Percentiles rank a stretch among this genome's conserved stretches.
Conservation (phyloP, 345 rosid genomes). For the Psidium guajava region DNA sequence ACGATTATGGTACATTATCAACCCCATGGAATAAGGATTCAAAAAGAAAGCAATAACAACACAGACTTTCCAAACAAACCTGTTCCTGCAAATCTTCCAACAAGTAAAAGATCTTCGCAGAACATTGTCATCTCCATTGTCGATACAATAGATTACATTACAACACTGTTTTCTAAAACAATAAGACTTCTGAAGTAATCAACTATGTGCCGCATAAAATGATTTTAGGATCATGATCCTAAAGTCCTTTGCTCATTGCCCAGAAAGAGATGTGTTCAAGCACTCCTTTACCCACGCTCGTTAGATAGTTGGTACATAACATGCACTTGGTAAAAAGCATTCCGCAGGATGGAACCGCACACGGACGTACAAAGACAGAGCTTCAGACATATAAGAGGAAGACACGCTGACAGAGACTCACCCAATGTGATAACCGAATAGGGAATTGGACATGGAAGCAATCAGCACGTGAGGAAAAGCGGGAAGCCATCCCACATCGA, state of each 20-base stretch:
- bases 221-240: neutral
- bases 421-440: conserved; percentile 86
- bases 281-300: neutral
- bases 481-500: conserved; percentile 58
- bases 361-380: neutral
- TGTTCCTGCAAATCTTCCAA: neutral
- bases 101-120: neutral
- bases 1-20: neutral
- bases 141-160: neutral
- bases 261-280: neutral
- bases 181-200: neutral
- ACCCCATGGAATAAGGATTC: neutral
- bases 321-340: neutral
- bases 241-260: neutral
- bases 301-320: neutral
- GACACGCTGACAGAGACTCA: neutral
- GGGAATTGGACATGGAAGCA: conserved; percentile 73
- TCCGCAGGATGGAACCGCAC: neutral
- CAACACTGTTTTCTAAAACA: neutral
- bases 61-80: neutral
- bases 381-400: neutral
- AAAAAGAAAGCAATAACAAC: neutral
- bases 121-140: neutral
- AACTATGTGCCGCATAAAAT: neutral
- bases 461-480: conserved; percentile 54